Conservation (phyloP, 805 yeast genomes). For the Hanseniaspora pseudoguilliermondii region DNA sequence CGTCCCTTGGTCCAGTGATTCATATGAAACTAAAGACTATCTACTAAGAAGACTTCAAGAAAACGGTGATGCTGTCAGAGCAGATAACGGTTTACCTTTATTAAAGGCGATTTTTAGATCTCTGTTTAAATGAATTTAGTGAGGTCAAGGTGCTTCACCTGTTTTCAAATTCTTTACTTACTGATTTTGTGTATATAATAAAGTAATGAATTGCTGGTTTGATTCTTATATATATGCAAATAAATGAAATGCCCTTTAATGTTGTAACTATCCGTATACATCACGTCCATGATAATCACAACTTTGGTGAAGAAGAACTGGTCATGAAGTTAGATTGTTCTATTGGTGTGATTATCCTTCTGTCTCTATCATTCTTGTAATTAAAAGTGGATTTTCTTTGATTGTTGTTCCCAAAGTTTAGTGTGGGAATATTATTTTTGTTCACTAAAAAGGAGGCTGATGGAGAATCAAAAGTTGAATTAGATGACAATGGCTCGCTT, state of each 20-base stretch:
- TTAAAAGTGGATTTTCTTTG: slow-evolving; percentile 10
- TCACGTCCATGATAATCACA: background rate
- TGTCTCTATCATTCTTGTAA: background rate
- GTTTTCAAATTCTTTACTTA: no score
- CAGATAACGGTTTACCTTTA: slow-evolving; percentile 68
- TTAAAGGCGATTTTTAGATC: slow-evolving; percentile 38
- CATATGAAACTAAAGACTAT: slow-evolving; percentile 82
- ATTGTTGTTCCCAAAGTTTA: background rate
- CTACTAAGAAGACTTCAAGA: slow-evolving; percentile 82
- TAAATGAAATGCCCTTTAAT: background rate
- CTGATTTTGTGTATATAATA: background rate
- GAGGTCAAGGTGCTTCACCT: no score
- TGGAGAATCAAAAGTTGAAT: slow-evolving; percentile 10
- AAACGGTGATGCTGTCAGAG: slow-evolving; percentile 87
- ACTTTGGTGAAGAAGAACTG: background rate
- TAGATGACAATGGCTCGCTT: background rate
- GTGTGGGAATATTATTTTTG: background rate
- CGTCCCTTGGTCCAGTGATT: slow-evolving; percentile 92
- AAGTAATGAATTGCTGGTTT: background rate
- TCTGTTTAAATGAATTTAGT: slow-evolving; percentile 19
- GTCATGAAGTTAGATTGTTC: background rate
- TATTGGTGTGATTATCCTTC: background rate
- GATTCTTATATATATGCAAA: background rate
- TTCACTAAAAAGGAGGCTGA: background rate
- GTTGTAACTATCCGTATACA: background rate